Conservation (phyloP, 1,139 yeast species). For the Scheffersomyces stambukii region DNA sequence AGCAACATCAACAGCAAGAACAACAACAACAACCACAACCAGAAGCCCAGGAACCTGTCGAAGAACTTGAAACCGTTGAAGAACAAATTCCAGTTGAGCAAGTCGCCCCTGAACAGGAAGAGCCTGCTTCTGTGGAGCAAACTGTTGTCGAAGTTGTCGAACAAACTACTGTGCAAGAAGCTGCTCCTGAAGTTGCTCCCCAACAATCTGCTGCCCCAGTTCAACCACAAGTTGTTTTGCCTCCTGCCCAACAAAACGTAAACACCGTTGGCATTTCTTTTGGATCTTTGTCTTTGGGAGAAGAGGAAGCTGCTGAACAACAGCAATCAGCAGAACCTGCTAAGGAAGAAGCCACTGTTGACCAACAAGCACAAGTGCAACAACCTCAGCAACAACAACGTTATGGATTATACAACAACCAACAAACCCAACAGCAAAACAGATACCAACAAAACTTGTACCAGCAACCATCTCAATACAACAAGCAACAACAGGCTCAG, state of each 20-base stretch:
- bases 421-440: conserved; percentile 11
- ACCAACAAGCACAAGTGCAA: conserved; percentile 12
- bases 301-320: conserved; percentile 21
- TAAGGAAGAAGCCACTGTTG: conserved; percentile 8
- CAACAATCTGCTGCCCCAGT: conserved; percentile 4
- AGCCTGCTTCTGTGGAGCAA: conserved; percentile 13
- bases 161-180: conserved; percentile 6
- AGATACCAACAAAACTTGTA: conserved; percentile 14
- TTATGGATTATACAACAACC: conserved; percentile 12
- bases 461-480: conserved; percentile 13
- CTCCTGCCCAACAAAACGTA: conserved; percentile 46
- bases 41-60: conserved; percentile 10
- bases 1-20: conserved; percentile 7
- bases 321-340: conserved; percentile 11
- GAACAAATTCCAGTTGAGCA: conserved; percentile 6
- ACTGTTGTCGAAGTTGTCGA: neutral
- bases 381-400: conserved; percentile 12
- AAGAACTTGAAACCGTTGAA: conserved; percentile 7
- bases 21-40: conserved; percentile 6
- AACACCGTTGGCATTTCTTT: conserved; percentile 67
- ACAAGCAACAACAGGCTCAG: conserved; percentile 16
- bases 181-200: conserved; percentile 8
- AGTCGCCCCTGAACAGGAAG: conserved; percentile 15
- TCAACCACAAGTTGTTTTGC: conserved; percentile 64
- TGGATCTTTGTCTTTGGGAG: conserved; percentile 57